Conservation (phyloP, 805 yeast genomes). For the Debaryomyces castellii region DNA sequence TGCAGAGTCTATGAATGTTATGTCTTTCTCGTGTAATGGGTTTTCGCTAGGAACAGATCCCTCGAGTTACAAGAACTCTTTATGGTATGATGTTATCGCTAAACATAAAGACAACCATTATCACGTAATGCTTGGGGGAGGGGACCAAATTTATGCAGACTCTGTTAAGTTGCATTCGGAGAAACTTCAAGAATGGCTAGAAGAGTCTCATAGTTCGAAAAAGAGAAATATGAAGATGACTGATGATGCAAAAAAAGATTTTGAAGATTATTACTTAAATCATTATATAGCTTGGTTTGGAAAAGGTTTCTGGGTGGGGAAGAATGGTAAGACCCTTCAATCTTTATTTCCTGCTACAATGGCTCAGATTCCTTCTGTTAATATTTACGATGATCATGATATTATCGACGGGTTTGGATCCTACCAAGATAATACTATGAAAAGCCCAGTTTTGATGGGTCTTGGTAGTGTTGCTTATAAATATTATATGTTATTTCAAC, state of each 20-base stretch:
- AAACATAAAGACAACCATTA: slow-evolving; percentile 62
- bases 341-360: slow-evolving; percentile 68
- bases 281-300: slow-evolving; percentile 91
- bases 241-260: slow-evolving; percentile 49
- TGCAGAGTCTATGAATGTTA: slow-evolving; percentile 70
- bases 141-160: slow-evolving; percentile 93
- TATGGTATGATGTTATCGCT: slow-evolving; percentile 83
- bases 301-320: slow-evolving; percentile 78
- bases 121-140: slow-evolving; percentile 97
- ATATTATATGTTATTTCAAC: slow-evolving; percentile 91
- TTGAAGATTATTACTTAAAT: slow-evolving; percentile 65
- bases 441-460: slow-evolving; percentile 60
- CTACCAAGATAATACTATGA: slow-evolving; percentile 75
- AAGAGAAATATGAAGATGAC: slow-evolving; percentile 42
- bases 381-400: slow-evolving; percentile 93
- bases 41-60: slow-evolving; percentile 77
- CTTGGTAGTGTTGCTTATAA: slow-evolving; percentile 80
- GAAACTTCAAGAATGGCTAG: slow-evolving; percentile 61
- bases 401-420: slow-evolving; percentile 96
- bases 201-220: slow-evolving; percentile 47
- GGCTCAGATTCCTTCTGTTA: slow-evolving; percentile 81
- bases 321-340: slow-evolving; percentile 64
- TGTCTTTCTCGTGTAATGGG: slow-evolving; percentile 89
- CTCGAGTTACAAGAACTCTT: slow-evolving; percentile 60
- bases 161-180: slow-evolving; percentile 61